A percentile compares a stretch with the other conserved stretches of the same genome.
phyloP scores from a whole-genome alignment of 1,284 basidiomycete species.

The Ustilago crameri region DNA sequence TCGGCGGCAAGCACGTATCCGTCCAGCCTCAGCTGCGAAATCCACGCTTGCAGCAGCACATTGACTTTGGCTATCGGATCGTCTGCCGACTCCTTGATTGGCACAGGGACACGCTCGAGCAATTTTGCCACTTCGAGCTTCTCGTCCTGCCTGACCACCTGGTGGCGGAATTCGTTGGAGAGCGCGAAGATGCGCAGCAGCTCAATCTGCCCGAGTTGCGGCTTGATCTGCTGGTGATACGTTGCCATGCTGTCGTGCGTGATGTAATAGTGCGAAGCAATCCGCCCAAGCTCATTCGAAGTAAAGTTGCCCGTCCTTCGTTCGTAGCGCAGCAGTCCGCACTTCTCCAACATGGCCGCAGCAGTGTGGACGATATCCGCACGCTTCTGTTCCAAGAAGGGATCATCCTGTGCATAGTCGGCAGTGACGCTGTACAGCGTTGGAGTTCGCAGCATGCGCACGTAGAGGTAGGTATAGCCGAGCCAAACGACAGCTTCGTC shows the following conservation, averaged over 20 bases:
- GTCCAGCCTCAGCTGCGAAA: conserved; percentile 92
- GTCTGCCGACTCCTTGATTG: conserved; percentile 95
- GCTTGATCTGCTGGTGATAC: conserved; percentile 92
- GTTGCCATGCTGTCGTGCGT: conserved; percentile 95
- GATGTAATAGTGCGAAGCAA: conserved; percentile 97
- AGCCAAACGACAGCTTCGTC: conserved; percentile 97
- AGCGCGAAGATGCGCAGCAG: conserved; percentile 95
- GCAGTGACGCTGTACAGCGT: conserved; percentile 87
- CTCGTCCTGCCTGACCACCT: conserved; percentile 74
- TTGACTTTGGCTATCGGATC: conserved; percentile 98
- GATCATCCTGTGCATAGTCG: conserved; percentile 90
- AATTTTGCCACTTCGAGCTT: conserved; percentile 84
- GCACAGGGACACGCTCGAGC: conserved; percentile 93
- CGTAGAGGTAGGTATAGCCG: conserved; percentile 74
- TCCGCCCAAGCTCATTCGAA: conserved; percentile 77
- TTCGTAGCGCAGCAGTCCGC: conserved; percentile 92
- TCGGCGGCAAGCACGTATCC: conserved; percentile 97
- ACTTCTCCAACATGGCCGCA: conserved; percentile 92
- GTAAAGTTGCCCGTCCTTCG: conserved; percentile 85
- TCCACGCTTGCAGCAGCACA: conserved; percentile 92
- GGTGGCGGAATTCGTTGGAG: conserved; percentile 96
- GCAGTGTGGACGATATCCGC: conserved; percentile 95
- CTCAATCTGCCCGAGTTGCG: conserved; percentile 88
- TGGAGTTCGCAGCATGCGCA: conserved; percentile 94
- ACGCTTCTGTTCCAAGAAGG: conserved; percentile 85